These are phyloP conservation scores for Kuraishia molischiana DNA, from an alignment of 805 yeast genomes.

Conservation along the genomic window DNA sequence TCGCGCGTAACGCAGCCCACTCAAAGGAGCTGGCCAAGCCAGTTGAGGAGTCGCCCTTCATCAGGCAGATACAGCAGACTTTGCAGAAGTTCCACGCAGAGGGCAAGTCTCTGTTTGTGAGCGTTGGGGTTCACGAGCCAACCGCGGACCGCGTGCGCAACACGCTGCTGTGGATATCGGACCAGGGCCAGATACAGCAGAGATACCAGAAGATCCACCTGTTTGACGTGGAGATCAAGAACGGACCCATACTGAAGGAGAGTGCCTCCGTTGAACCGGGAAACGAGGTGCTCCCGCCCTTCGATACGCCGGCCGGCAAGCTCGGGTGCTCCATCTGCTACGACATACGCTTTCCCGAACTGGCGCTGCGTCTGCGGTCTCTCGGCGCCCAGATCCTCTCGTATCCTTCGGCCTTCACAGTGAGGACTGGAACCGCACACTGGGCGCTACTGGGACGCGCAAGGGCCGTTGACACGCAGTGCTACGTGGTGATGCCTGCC, in stretches of 20 bases:
- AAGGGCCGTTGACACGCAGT: slow-evolving; percentile 83
- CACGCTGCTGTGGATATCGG: slow-evolving; percentile 60
- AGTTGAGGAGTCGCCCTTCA: slow-evolving; percentile 29
- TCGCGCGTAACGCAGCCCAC: slow-evolving; percentile 61
- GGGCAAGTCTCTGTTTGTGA: slow-evolving; percentile 46
- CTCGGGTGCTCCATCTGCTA: slow-evolving; percentile 75
- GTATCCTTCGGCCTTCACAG: slow-evolving; percentile 89
- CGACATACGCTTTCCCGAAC: slow-evolving; percentile 82
- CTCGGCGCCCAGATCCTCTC: slow-evolving; percentile 70
- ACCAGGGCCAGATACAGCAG: slow-evolving; percentile 53
- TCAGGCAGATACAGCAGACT: slow-evolving; percentile 33
- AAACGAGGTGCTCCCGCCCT: slow-evolving; percentile 35
- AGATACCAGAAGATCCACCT: slow-evolving; percentile 81
- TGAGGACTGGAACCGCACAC: slow-evolving; percentile 85
- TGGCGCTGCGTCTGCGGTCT: slow-evolving; percentile 52
- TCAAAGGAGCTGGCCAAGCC: slow-evolving; percentile 49
- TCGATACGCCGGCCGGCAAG: slow-evolving; percentile 49
- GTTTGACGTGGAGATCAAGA: slow-evolving; percentile 76
- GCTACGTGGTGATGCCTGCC: slow-evolving; percentile 82
- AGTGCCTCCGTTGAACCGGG: slow-evolving; percentile 82
- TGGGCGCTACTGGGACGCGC: slow-evolving; percentile 77
- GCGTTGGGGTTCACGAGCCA: slow-evolving; percentile 89
- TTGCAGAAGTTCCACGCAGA: slow-evolving; percentile 26
- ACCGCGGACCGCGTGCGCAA: slow-evolving; percentile 47
- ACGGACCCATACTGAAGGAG: slow-evolving; percentile 77